Conservation (phyloP, 352 stramenopile genomes). For the Phytophthora pluvialis region DNA sequence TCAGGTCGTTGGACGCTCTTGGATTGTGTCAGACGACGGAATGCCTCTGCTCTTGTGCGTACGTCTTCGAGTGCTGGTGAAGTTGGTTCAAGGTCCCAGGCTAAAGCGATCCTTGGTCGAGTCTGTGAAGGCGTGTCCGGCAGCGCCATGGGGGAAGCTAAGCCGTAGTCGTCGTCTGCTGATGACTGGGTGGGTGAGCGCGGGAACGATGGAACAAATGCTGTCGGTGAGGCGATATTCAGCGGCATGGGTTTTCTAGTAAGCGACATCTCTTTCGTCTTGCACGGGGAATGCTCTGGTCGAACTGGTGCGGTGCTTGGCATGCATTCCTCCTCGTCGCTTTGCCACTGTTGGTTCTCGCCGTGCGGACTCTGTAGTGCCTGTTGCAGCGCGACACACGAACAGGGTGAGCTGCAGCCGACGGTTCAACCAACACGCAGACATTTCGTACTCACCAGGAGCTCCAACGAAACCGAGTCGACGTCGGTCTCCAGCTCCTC, state of each 20-base stretch:
- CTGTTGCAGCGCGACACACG: constrained; percentile 30
- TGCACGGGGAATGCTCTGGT: constrained; percentile 35
- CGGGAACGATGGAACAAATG: constrained; percentile 47
- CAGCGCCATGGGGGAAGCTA: constrained; percentile 68
- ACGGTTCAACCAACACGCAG: not conserved
- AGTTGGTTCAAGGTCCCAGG: constrained; percentile 34
- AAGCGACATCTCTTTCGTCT: constrained; percentile 1
- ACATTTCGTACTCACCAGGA: constrained; percentile 44
- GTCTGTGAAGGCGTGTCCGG: constrained; percentile 48
- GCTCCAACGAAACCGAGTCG: constrained; percentile 56
- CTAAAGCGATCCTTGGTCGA: constrained; percentile 18
- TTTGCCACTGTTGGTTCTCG: constrained; percentile 56
- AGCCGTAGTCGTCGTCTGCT: constrained; percentile 59
- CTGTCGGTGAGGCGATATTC: constrained; percentile 54
- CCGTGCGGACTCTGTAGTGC: constrained; percentile 78
- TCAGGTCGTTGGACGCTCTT: constrained; percentile 36
- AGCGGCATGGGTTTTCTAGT: constrained; percentile 20
- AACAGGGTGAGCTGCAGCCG: constrained; percentile 1
- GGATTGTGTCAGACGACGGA: constrained; percentile 14
- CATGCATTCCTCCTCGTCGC: constrained; percentile 28
- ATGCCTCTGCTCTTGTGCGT: constrained; percentile 16
- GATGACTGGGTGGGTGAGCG: constrained; percentile 40
- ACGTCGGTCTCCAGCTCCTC: constrained; percentile 23
- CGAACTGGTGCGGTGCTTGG: constrained; percentile 1
- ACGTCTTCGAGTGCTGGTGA: constrained; percentile 26